Evolutionary conservation across 176 grass and related monocot genomes (phyloP).

Genomic region (Neostapfia colusana): DNA sequence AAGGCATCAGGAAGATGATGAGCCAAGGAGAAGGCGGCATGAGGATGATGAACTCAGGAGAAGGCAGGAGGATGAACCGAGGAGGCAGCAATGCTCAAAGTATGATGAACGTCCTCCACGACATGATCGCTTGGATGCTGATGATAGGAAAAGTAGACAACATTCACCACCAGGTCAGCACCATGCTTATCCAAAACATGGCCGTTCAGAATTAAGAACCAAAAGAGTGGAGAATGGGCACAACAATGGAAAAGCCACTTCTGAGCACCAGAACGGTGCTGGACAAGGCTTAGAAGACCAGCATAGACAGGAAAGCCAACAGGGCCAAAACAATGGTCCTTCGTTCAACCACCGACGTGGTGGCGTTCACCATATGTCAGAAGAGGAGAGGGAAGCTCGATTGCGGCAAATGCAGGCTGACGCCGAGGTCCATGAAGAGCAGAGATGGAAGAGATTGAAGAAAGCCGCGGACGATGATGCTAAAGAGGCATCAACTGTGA

Average conservation of each 20-base stretch:
- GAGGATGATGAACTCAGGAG: slow-evolving; percentile 27
- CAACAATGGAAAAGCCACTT: slow-evolving; percentile 28
- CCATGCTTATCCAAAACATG: slow-evolving; percentile 45
- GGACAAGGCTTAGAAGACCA: slow-evolving; percentile 46
- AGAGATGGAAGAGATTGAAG: slow-evolving; percentile 86
- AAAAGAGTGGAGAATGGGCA: slow-evolving; percentile 26
- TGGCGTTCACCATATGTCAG: slow-evolving; percentile 70
- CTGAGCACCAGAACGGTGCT: slow-evolving; percentile 27
- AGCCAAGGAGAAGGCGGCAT: background rate
- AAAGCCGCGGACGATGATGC: slow-evolving; percentile 69
- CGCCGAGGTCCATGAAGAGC: slow-evolving; percentile 86
- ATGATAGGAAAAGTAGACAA: slow-evolving; percentile 52
- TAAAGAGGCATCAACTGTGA: slow-evolving; percentile 47
- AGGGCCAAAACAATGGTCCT: slow-evolving; percentile 41
- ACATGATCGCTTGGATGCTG: slow-evolving; percentile 31
- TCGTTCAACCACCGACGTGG: slow-evolving; percentile 48
- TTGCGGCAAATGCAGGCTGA: slow-evolving; percentile 79
- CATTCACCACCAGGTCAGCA: slow-evolving; percentile 35
- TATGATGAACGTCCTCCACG: slow-evolving; percentile 41
- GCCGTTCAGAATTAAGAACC: slow-evolving; percentile 40
- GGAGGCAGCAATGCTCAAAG: slow-evolving; percentile 10
- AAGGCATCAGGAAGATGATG: background rate
- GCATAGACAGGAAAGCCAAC: slow-evolving; percentile 16
- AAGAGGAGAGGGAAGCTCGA: slow-evolving; percentile 82
- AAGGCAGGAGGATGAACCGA: slow-evolving; percentile 17